phyloP scores from a whole-genome alignment of 2,329 filamentous ascomycete species.

The Neoarthrinium moseri region DNA sequence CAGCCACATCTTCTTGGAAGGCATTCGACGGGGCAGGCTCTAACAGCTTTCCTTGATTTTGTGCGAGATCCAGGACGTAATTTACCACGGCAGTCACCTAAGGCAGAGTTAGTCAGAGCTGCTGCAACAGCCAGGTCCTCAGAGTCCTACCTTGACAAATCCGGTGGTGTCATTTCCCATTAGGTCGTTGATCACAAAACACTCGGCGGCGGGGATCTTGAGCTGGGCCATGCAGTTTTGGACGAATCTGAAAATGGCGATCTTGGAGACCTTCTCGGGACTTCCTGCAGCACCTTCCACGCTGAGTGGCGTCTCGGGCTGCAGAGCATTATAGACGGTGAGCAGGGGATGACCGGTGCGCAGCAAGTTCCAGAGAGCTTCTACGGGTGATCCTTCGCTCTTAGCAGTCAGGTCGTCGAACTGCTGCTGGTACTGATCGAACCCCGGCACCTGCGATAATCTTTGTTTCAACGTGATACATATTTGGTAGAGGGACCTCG shows the following conservation, averaged over 20 bases:
- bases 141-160: conserved; percentile 76
- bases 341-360: conserved; percentile 81
- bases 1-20: conserved; percentile 47
- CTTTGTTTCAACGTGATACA: conserved; percentile 83
- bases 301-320: conserved; percentile 66
- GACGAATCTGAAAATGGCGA: conserved; percentile 88
- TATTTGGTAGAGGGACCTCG: conserved; percentile 90
- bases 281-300: conserved; percentile 59
- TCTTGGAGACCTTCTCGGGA: conserved; percentile 78
- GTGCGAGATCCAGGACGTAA: conserved; percentile 82
- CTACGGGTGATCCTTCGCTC: conserved; percentile 73
- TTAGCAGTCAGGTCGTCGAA: conserved; percentile 66
- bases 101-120: not conserved
- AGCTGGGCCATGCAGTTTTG: conserved; percentile 84
- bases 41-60: conserved; percentile 71
- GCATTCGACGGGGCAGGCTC: conserved; percentile 47
- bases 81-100: conserved; percentile 90
- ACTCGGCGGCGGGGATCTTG: conserved; percentile 74
- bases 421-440: conserved; percentile 71
- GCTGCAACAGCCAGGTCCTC: not conserved
- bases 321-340: conserved; percentile 82
- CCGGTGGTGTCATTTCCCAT: conserved; percentile 94
- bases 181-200: conserved; percentile 88
- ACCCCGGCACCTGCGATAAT: conserved; percentile 78
- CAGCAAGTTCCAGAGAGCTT: conserved; percentile 85